A percentile compares a stretch with the other conserved stretches of the same genome.
Conservation (phyloP, 1,284 basidiomycete species). For the Tausonia pullulans region DNA sequence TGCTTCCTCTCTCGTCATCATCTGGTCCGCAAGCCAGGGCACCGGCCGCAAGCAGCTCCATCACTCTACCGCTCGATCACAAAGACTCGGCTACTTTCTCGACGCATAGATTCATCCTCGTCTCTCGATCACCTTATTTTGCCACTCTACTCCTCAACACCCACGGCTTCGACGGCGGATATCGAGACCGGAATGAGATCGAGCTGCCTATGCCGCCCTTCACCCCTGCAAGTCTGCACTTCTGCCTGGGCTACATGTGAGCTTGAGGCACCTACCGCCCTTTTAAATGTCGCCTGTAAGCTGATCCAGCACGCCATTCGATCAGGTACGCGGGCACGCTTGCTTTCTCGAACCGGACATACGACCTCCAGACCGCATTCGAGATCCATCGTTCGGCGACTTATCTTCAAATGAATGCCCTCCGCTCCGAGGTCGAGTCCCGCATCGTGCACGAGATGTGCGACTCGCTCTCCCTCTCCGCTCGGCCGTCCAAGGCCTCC, state of each 20-base stretch:
- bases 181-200: conserved; percentile 47
- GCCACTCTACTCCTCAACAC: conserved; percentile 38
- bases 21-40: background rate
- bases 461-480: conserved; percentile 36
- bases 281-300: background rate
- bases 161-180: conserved; percentile 14
- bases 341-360: conserved; percentile 80
- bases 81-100: conserved; percentile 62
- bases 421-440: conserved; percentile 68
- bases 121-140: conserved; percentile 82
- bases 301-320: conserved; percentile 72
- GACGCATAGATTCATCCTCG: conserved; percentile 83
- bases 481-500: conserved; percentile 2
- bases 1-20: conserved; percentile 41
- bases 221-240: conserved; percentile 86
- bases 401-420: conserved; percentile 65
- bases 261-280: background rate
- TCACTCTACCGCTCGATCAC: background rate
- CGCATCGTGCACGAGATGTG: conserved; percentile 74
- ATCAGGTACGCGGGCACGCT: conserved; percentile 81
- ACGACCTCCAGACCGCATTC: conserved; percentile 84
- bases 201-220: conserved; percentile 83
- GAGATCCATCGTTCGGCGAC: conserved; percentile 72
- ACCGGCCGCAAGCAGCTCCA: too few relatives aligned
- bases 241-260: conserved; percentile 60